A percentile compares a stretch with the other conserved stretches of the same genome.
Conservation (phyloP, 2,329 filamentous ascomycete genomes). For the Trichoderma koningii region DNA sequence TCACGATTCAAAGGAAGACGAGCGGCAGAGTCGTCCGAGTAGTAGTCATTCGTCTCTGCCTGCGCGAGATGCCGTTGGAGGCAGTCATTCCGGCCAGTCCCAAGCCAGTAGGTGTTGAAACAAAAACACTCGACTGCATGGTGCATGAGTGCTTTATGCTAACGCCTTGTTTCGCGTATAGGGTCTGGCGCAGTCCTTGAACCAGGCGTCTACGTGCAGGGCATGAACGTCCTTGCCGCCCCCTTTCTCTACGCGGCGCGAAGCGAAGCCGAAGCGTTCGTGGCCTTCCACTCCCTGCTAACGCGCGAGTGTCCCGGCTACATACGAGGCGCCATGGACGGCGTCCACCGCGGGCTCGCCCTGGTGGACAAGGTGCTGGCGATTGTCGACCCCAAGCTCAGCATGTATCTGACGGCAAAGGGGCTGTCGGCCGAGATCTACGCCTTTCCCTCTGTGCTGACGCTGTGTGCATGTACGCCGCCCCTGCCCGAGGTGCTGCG, state of each 20-base stretch:
- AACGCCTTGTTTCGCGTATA: conserved; percentile 46
- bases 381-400: conserved; percentile 87
- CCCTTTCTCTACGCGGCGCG: conserved; percentile 93
- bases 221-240: conserved; percentile 97
- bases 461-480: conserved; percentile 92
- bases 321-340: conserved; percentile 94
- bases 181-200: conserved; percentile 60
- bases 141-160: conserved; percentile 31
- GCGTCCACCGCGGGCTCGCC: conserved; percentile 87
- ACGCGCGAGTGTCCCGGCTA: conserved; percentile 90
- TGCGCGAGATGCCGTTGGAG: conserved; percentile 38
- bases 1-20: conserved; percentile 70
- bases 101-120: conserved; percentile 40
- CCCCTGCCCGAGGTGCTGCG: conserved; percentile 89
- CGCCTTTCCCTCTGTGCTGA: conserved; percentile 92
- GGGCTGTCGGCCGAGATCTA: conserved; percentile 92
- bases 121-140: not conserved
- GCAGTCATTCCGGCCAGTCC: conserved; percentile 43
- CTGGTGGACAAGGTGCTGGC: conserved; percentile 90
- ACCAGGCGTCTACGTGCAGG: conserved; percentile 90
- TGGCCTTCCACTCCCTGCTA: conserved; percentile 84
- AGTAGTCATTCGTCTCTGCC: conserved; percentile 43
- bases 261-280: conserved; percentile 92
- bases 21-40: conserved; percentile 44
- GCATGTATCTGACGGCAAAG: conserved; percentile 79